phyloP scores from a whole-genome alignment of 2,329 filamentous ascomycete species.

The Colletotrichum tanaceti region DNA sequence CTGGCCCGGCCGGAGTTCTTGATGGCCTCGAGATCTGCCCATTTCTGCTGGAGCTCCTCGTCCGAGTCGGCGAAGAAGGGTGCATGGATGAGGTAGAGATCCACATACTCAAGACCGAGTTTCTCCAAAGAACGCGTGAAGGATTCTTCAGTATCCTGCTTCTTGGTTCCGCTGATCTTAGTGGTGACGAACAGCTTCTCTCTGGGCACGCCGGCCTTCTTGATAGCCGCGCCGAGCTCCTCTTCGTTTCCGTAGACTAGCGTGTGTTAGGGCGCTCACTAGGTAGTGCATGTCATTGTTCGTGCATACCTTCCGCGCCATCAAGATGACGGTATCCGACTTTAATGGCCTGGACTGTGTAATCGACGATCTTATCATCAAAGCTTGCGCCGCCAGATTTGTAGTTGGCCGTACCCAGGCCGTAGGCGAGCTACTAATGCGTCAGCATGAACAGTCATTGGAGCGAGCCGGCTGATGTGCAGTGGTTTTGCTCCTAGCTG shows the following conservation, averaged over 20 bases:
- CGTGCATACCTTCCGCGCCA: conserved; percentile 72
- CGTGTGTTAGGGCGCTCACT: conserved; percentile 29
- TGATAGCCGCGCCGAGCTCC: conserved; percentile 79
- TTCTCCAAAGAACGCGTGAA: conserved; percentile 71
- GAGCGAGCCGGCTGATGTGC: neutral
- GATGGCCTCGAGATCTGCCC: conserved; percentile 74
- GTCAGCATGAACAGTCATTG: conserved; percentile 16
- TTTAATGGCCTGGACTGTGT: conserved; percentile 71
- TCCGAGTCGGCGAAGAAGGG: conserved; percentile 64
- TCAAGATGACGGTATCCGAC: conserved; percentile 80
- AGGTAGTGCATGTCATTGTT: neutral
- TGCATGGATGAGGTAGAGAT: conserved; percentile 74
- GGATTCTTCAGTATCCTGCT: conserved; percentile 59
- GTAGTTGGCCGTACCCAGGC: conserved; percentile 75
- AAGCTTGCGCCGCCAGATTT: conserved; percentile 65
- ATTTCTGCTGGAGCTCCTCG: conserved; percentile 67
- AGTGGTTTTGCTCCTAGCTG: neutral
- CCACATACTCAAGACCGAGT: conserved; percentile 76
- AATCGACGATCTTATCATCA: conserved; percentile 64
- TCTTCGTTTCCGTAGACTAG: conserved; percentile 72
- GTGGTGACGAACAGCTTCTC: conserved; percentile 76
- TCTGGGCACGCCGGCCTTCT: conserved; percentile 71
- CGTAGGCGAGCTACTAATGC: conserved; percentile 71
- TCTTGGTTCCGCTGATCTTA: conserved; percentile 60
- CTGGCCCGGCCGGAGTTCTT: conserved; percentile 72